A percentile compares a stretch with the other conserved stretches of the same genome.
These are phyloP conservation scores for Trametes hirsuta DNA, from an alignment of 1,284 basidiomycete genomes.

Conservation along the genomic window DNA sequence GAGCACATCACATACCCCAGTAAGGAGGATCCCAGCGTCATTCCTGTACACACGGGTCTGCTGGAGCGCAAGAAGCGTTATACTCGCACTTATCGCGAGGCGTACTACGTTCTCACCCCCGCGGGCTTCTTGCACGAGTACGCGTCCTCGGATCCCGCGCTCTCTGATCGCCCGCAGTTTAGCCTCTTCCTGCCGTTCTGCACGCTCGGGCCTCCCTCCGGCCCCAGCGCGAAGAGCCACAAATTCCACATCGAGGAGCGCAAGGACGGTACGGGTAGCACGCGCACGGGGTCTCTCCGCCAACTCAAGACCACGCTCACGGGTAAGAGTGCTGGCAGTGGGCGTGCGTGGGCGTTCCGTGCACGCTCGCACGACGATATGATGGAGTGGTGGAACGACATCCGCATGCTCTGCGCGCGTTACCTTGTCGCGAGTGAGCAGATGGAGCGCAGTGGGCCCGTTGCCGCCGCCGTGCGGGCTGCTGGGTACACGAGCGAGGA, in stretches of 20 bases:
- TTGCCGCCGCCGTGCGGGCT: slow-evolving; percentile 89
- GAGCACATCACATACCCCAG: slow-evolving; percentile 86
- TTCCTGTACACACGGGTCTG: slow-evolving; percentile 88
- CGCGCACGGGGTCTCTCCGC: slow-evolving; percentile 57
- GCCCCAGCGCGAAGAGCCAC: slow-evolving; percentile 74
- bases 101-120: slow-evolving; percentile 93
- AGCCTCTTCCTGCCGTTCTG: slow-evolving; percentile 94
- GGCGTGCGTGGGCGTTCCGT: slow-evolving; percentile 90
- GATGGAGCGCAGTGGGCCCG: slow-evolving; percentile 92
- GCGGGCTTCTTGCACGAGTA: slow-evolving; percentile 97
- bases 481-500: slow-evolving; percentile 86
- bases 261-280: slow-evolving; percentile 78
- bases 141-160: slow-evolving; percentile 76
- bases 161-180: slow-evolving; percentile 76
- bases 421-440: slow-evolving; percentile 95
- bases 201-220: slow-evolving; percentile 93
- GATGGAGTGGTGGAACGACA: slow-evolving; percentile 99
- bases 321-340: slow-evolving; percentile 40
- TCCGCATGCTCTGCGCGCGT: slow-evolving; percentile 94
- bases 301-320: slow-evolving; percentile 38
- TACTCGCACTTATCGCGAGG: slow-evolving; percentile 88
- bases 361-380: slow-evolving; percentile 92
- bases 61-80: slow-evolving; percentile 98
- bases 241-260: slow-evolving; percentile 98
- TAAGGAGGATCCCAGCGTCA: slow-evolving; percentile 91